These are phyloP conservation scores for Dendrocalamus latiflorus DNA, from an alignment of 202 grass and related monocot genomes.

Conservation along the genomic window DNA sequence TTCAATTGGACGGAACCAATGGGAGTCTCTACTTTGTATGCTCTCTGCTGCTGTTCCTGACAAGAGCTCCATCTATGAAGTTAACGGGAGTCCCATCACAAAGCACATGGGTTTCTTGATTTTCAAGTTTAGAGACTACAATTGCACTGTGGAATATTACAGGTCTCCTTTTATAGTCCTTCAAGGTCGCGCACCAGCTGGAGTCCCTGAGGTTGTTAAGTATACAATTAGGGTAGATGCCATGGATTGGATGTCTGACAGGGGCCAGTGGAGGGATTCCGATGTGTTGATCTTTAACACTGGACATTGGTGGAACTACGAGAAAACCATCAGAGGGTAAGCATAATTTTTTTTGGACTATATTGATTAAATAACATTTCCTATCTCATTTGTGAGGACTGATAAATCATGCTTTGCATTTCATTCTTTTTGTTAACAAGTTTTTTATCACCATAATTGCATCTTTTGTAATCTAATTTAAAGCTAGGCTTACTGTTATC, in stretches of 20 bases:
- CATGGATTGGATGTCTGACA: conserved; percentile 62
- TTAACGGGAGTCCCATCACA: conserved; percentile 77
- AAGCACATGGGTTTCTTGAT: conserved; percentile 87
- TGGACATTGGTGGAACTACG: conserved; percentile 94
- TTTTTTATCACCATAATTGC: background rate
- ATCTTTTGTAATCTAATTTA: background rate
- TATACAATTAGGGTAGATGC: conserved; percentile 55
- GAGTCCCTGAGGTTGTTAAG: conserved; percentile 45
- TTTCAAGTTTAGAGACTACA: conserved; percentile 83
- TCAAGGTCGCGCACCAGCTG: conserved; percentile 51
- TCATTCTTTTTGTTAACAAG: background rate
- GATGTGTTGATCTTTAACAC: conserved; percentile 91
- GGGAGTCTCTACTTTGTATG: conserved; percentile 90
- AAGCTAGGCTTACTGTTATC: background rate
- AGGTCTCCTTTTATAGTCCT: conserved; percentile 80
- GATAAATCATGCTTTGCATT: background rate
- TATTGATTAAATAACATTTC: background rate
- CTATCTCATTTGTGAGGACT: background rate
- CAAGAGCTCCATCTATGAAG: conserved; percentile 70
- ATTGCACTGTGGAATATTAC: conserved; percentile 91
- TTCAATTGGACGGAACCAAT: conserved; percentile 91
- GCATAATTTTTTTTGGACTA: background rate
- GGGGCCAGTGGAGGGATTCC: conserved; percentile 60
- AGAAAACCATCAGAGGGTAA: conserved; percentile 84
- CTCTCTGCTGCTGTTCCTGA: conserved; percentile 55